phyloP scores from a whole-genome alignment of 495 filamentous ascomycete genomes.

The Tuber brumale region DNA sequence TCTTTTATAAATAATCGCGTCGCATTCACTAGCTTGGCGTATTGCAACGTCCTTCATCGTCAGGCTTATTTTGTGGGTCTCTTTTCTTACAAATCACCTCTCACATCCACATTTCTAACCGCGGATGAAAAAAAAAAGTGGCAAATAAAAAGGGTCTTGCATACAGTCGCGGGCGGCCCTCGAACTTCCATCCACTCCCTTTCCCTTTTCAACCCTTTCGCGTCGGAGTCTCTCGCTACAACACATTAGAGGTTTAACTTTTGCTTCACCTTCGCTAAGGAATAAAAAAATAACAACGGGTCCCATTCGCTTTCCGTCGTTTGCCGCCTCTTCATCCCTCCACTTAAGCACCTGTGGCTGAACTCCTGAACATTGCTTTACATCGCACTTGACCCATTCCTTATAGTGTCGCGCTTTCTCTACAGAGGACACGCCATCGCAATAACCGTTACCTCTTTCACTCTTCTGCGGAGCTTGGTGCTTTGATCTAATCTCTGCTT shows the following conservation, averaged over 20 bases:
- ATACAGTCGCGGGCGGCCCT: constrained; percentile 5
- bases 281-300: neutral
- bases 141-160: constrained; percentile 3
- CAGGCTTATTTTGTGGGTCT: neutral
- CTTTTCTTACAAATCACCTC: neutral
- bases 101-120: neutral
- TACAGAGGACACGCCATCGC: neutral
- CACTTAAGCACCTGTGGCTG: neutral
- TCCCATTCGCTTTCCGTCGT: neutral
- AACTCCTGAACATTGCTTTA: neutral
- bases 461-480: neutral
- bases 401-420: neutral
- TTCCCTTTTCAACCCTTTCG: neutral
- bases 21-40: constrained; percentile 5
- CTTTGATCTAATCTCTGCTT: constrained; percentile 4
- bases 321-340: neutral
- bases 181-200: neutral
- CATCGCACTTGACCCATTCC: neutral
- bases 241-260: neutral
- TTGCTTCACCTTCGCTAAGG: neutral
- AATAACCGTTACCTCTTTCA: neutral
- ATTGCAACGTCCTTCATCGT: neutral
- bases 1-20: constrained; percentile 23
- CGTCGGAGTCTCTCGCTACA: constrained; percentile 3
- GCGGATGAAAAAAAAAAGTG: neutral